A percentile compares a stretch with the other conserved stretches of the same genome.
Conservation (phyloP, 371 early-diverging fungal species). For the Saksenaea oblongispora region DNA sequence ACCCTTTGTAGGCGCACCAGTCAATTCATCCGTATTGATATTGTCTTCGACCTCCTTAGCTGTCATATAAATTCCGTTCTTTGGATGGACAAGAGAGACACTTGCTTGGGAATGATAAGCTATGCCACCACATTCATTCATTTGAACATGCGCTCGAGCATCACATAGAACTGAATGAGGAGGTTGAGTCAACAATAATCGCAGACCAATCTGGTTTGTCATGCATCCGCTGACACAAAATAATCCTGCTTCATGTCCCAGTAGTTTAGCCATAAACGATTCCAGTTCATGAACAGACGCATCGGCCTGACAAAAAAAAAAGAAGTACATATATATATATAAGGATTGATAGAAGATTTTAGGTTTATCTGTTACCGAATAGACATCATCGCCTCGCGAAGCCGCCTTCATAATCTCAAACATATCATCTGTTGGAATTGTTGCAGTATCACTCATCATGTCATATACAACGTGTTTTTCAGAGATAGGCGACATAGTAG, state of each 20-base stretch:
- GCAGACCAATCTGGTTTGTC: constrained; percentile 86
- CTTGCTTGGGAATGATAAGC: constrained; percentile 78
- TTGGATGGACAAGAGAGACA: constrained; percentile 66
- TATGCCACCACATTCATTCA: constrained; percentile 82
- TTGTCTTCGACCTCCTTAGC: constrained; percentile 54
- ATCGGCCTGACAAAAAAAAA: constrained; percentile 9
- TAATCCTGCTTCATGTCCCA: constrained; percentile 78
- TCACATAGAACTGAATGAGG: constrained; percentile 83
- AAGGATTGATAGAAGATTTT: not conserved
- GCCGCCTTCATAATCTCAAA: constrained; percentile 71
- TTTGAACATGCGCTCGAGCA: constrained; percentile 74
- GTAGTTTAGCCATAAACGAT: constrained; percentile 59
- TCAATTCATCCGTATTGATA: constrained; percentile 21
- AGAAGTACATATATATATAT: not conserved
- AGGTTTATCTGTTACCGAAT: constrained; percentile 43
- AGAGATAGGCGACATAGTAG: constrained; percentile 1
- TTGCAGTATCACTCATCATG: constrained; percentile 71
- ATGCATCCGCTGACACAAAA: constrained; percentile 84
- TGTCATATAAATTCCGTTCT: constrained; percentile 62
- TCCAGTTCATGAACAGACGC: constrained; percentile 61
- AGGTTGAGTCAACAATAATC: constrained; percentile 73
- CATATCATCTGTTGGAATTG: constrained; percentile 83
- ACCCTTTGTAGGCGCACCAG: constrained; percentile 28
- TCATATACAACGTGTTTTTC: constrained; percentile 28
- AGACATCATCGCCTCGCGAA: constrained; percentile 84